A percentile compares a stretch with the other conserved stretches of the same genome.
Conservation (phyloP, 2,329 filamentous ascomycete species). For the Alternaria tenuissima region DNA sequence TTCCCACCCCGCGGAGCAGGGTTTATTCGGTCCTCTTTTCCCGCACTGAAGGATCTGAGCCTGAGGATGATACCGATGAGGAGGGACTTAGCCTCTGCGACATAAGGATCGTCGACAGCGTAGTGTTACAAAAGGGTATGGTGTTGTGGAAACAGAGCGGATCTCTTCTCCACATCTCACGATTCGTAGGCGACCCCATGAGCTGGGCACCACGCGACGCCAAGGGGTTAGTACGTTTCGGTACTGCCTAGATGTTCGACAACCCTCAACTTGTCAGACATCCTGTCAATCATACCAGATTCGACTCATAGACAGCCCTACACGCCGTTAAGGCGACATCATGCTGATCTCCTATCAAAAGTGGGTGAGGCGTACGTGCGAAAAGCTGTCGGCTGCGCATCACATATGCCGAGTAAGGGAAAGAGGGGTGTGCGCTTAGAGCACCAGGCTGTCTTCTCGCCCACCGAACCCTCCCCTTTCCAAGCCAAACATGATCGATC, state of each 20-base stretch:
- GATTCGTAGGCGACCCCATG: neutral
- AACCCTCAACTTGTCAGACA: neutral
- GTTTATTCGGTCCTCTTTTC: neutral
- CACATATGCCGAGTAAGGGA: neutral
- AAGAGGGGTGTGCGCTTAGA: neutral
- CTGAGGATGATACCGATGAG: neutral
- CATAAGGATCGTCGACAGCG: slow-evolving; percentile 1
- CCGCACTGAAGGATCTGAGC: neutral
- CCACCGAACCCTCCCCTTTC: neutral
- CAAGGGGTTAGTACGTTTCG: neutral
- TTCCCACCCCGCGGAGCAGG: slow-evolving; percentile 1
- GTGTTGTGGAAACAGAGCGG: slow-evolving; percentile 1
- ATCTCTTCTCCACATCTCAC: neutral
- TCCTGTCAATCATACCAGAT: neutral
- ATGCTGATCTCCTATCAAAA: neutral
- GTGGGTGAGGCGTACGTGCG: neutral
- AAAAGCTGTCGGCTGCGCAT: neutral
- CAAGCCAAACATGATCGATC: neutral
- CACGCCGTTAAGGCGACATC: neutral
- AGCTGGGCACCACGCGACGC: slow-evolving; percentile 1
- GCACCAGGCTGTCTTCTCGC: slow-evolving; percentile 1
- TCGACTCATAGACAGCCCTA: neutral
- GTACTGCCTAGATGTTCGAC: neutral
- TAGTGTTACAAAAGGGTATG: neutral
- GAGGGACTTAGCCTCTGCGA: neutral